Evolutionary conservation across 352 stramenopile genomes (phyloP).

Genomic region (Phytopythium cucurbitacearum): DNA sequence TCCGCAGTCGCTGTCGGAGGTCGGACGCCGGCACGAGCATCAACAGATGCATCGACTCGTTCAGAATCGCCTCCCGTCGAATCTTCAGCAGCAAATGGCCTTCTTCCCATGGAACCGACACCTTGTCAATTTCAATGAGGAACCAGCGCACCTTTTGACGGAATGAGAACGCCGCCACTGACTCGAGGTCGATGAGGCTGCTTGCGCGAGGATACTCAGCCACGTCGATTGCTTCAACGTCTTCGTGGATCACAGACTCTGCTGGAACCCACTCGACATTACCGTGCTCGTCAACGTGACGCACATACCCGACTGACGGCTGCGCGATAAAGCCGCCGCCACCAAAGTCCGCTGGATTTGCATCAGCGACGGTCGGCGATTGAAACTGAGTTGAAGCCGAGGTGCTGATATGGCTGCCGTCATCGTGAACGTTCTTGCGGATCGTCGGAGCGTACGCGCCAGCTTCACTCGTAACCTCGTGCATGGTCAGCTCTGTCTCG

Average conservation of each 20-base stretch:
- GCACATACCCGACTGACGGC: slow-evolving; percentile 70
- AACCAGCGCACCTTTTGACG: slow-evolving; percentile 77
- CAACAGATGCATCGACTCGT: slow-evolving; percentile 79
- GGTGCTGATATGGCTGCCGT: too few species aligned
- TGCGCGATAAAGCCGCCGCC: slow-evolving; percentile 48
- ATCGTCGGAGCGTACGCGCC: slow-evolving; percentile 50
- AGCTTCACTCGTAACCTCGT: slow-evolving; percentile 23
- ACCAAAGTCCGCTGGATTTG: slow-evolving; percentile 1
- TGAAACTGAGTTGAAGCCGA: too few species aligned
- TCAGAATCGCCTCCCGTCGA: slow-evolving; percentile 62
- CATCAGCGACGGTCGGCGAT: too few species aligned
- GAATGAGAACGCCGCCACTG: slow-evolving; percentile 65
- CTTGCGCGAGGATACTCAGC: slow-evolving; percentile 71
- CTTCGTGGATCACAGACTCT: slow-evolving; percentile 54
- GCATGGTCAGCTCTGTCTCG: slow-evolving; percentile 73
- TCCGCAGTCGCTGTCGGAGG: slow-evolving; percentile 66
- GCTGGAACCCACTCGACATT: slow-evolving; percentile 71
- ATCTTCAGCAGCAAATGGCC: slow-evolving; percentile 80
- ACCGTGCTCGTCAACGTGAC: slow-evolving; percentile 62
- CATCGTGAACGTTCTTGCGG: slow-evolving; percentile 34
- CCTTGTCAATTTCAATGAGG: slow-evolving; percentile 65
- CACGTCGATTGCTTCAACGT: slow-evolving; percentile 54
- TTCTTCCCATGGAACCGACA: slow-evolving; percentile 76
- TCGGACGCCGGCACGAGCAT: slow-evolving; percentile 72
- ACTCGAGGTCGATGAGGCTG: slow-evolving; percentile 75